These are phyloP conservation scores for Fraxinus sp. DNA, from an alignment of 305 asterid genomes.

Conservation along the genomic window DNA sequence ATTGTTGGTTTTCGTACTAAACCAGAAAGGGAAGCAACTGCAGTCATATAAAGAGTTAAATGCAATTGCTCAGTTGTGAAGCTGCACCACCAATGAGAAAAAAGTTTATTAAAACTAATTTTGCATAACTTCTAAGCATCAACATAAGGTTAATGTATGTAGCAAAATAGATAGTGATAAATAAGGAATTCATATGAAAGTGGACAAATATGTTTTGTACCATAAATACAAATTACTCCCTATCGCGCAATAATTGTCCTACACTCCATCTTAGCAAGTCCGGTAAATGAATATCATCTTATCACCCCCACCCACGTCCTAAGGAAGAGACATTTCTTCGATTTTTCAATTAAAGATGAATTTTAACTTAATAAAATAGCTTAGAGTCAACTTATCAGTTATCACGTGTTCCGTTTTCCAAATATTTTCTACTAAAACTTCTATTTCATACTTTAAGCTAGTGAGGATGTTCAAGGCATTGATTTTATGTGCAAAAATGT, in stretches of 20 bases:
- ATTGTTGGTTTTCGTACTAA: conserved; percentile 68
- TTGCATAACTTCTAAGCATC: conserved; percentile 2
- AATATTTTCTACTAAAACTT: not conserved
- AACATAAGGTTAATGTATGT: conserved; percentile 12
- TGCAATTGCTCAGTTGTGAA: conserved; percentile 74
- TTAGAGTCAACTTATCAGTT: not conserved
- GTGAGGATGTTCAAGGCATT: not conserved
- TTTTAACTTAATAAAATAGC: not conserved
- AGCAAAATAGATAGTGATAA: conserved; percentile 17
- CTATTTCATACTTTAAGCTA: not conserved
- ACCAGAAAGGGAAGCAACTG: conserved; percentile 65
- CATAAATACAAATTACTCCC: not conserved
- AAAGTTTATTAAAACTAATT: conserved; percentile 21
- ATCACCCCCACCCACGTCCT: not conserved
- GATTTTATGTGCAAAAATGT: not conserved
- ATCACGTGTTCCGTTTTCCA: not conserved
- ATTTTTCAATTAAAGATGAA: not conserved
- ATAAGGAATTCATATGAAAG: conserved; percentile 1
- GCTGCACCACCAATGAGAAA: conserved; percentile 47
- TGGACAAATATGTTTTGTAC: not conserved
- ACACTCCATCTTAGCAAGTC: not conserved
- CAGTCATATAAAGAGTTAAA: conserved; percentile 73
- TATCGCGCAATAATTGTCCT: not conserved
- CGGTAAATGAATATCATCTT: not conserved
- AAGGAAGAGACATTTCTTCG: not conserved